Evolutionary conservation across 306 rosid genomes (phyloP), one percentile per base, ranked within the genome.

Genomic region (Leucaena leucocephala): DNA sequence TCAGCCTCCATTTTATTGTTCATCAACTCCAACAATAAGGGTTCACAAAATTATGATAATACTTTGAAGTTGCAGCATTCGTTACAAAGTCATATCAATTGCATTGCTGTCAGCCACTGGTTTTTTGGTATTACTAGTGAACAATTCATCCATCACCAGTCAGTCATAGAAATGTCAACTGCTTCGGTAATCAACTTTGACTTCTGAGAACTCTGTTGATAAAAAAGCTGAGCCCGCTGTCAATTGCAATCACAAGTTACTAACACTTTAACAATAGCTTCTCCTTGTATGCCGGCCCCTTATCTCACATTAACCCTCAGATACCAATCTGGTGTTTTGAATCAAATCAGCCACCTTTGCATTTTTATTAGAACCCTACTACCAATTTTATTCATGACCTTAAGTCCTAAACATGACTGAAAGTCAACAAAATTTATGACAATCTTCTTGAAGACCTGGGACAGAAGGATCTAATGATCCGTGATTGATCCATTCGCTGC

Each of bases 1-100:
- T 68, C 84, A 9, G 86, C 76, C 57, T 89, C 97, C 97, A 91
- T 87, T 62, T 85, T 82, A 70, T 72, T 72, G 46, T 82, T 82
- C 19, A 8, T 61, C 80, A 27, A 77, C 80, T 76, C 72, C 74
- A 79, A 62, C 57, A 72, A 74, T 59, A 43, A 82, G 75, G 42
- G 82, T 64, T 72, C 80, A 80, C 40, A 50, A 74, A 77, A 54
- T 73, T 71, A 54, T 21, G 40, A 66, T 59, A 79, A 81, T 61
- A 77, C 82, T 84, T 79, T 74, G 46, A 82, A 83, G 78, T 70
- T 82, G 71, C 79, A 59, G 72, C 64, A 73, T 68, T 84, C 79
- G 78, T 78, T 61, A 50, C 61, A 49, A 35, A 75, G 68, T 54
- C 72, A 76, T 45, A 70, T 22, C 63, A 50, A 76, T 73, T 77